Base-by-base conservation (phyloP, 1,139 yeast species). In the Saccharomyces hybrid region DNA sequence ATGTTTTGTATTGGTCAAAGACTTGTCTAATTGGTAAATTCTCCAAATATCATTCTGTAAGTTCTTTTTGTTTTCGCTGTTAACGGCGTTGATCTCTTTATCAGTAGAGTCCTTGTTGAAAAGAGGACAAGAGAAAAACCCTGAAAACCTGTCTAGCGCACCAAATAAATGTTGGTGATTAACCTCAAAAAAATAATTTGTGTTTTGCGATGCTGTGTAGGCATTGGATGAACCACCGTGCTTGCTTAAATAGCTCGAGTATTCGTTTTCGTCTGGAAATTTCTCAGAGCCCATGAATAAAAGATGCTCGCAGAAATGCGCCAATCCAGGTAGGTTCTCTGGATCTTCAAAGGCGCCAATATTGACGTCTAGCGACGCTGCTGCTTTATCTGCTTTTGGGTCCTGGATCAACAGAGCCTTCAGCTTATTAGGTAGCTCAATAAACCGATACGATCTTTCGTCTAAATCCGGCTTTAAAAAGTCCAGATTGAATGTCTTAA, bases 211-310 rank as follows among this genome's bases (percentile, higher is more conserved):
- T 1, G 96, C 83, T 0, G 99, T 93, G 70, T 85, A 93, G 0
- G 99, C 99, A 66, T 88, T 88, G 25, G 83, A 79, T 47, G 74
- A 72, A 31, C 86, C 86, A 46, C 82, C 79, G 60, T 82, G 95
- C 58, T 86, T 83, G 5, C 95, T 78, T 57, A 93, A 74, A 68
- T 79, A 93, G 54, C 84, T 81, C 49, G 85, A 78, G 70, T 93
- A 93, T 63, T 89, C 98, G 69, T 89, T 90, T 70, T 93, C 99
- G 57, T 79, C 77, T 0, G 99, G 99, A 65, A 86, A 93, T 71
- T 90, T 91, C 62, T 81, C 77, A 3, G 98, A 91, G n/a, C 99
- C 99, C 97, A 93, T 89, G 70, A 93, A 93, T 58, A 93, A 75
- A 61, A 93, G 76, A 72, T 93, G 99, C 73, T 93, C 99, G 72